Evolutionary conservation across 805 yeast genomes (phyloP).

Genomic region (Starmera dryadoides): DNA sequence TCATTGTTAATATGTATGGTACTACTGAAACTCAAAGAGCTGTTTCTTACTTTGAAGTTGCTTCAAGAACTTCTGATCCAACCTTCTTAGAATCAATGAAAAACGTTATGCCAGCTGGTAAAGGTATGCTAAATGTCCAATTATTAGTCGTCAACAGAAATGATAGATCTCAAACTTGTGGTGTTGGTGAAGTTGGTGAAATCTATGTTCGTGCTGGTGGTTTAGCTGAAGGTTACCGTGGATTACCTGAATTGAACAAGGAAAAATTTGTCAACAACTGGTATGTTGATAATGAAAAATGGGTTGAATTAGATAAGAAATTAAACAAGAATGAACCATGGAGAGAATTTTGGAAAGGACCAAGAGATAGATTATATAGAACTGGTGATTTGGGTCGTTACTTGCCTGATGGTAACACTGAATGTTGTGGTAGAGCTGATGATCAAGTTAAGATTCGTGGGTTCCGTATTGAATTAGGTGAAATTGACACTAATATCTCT

Average conservation of each 20-base stretch:
- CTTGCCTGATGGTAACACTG: slow-evolving; percentile 94
- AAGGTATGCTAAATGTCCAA: slow-evolving; percentile 95
- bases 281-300: slow-evolving; percentile 66
- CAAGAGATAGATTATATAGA: slow-evolving; percentile 91
- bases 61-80: slow-evolving; percentile 62
- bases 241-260: slow-evolving; percentile 80
- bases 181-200: slow-evolving; percentile 98
- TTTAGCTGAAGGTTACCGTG: slow-evolving; percentile 91
- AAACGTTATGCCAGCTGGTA: slow-evolving; percentile 97
- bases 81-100: slow-evolving; percentile 75
- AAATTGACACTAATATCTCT: slow-evolving; percentile 93
- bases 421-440: slow-evolving; percentile 98
- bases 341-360: slow-evolving; percentile 84
- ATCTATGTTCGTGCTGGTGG: slow-evolving; percentile 98
- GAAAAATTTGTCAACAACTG: slow-evolving; percentile 88
- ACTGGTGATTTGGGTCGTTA: slow-evolving; percentile 98
- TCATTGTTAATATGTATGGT: slow-evolving; percentile 96
- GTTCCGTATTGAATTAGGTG: slow-evolving; percentile 96
- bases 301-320: slow-evolving; percentile 50
- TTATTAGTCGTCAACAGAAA: slow-evolving; percentile 86
- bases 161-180: slow-evolving; percentile 86
- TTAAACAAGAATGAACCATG: slow-evolving; percentile 42
- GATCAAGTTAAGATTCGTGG: slow-evolving; percentile 98
- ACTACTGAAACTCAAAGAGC: slow-evolving; percentile 99
- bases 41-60: slow-evolving; percentile 88